A percentile compares a stretch with the other conserved stretches of the same genome.
phyloP scores from a whole-genome alignment of 441 rosid genomes.

The Bocquillonia castaneifolia region DNA sequence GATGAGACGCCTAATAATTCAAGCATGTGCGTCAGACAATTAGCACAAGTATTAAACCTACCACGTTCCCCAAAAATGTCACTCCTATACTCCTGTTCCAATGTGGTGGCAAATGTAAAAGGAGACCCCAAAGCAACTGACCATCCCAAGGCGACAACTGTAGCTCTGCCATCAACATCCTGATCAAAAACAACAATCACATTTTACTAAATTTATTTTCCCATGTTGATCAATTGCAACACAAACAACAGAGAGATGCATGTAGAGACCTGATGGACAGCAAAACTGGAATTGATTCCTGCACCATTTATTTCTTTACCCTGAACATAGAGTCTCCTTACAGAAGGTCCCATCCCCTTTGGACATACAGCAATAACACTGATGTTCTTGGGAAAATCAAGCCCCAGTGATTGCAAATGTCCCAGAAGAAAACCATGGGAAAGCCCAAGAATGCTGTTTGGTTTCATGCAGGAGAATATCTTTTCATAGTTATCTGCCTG shows the following conservation, averaged over 20 bases:
- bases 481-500: conserved; percentile 89
- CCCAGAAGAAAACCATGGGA: conserved; percentile 94
- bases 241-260: neutral
- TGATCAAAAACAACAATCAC: conserved; percentile 11
- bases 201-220: neutral
- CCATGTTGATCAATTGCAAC: neutral
- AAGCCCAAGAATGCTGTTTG: conserved; percentile 88
- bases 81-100: conserved; percentile 94
- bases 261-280: conserved; percentile 81
- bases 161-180: conserved; percentile 96
- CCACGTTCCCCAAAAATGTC: conserved; percentile 98
- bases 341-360: conserved; percentile 95
- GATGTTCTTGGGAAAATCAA: conserved; percentile 76
- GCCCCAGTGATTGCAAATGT: conserved; percentile 69
- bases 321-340: conserved; percentile 87
- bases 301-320: conserved; percentile 95
- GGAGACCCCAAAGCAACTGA: conserved; percentile 97
- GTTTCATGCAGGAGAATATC: conserved; percentile 79
- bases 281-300: conserved; percentile 90
- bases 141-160: conserved; percentile 93
- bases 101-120: conserved; percentile 86
- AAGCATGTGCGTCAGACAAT: neutral
- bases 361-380: conserved; percentile 88
- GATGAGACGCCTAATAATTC: conserved; percentile 8
- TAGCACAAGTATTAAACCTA: conserved; percentile 18